phyloP scores from a whole-genome alignment of 805 yeast genomes.

The Ogataea parapolymorpha region DNA sequence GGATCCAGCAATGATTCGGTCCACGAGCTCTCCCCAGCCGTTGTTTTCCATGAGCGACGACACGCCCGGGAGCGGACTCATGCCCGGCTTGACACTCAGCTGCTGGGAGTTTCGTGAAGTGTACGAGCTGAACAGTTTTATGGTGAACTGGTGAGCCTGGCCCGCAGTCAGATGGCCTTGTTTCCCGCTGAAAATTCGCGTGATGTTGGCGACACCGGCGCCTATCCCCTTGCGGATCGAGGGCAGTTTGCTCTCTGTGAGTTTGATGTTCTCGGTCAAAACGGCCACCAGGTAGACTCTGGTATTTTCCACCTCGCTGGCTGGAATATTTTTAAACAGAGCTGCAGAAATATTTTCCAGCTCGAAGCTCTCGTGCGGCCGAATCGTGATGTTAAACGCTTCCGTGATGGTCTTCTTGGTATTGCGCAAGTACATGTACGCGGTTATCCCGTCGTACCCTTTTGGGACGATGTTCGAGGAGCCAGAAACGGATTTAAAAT shows the following conservation, averaged over 20 bases:
- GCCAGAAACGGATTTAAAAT: slow-evolving; percentile 65
- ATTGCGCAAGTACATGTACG: slow-evolving; percentile 68
- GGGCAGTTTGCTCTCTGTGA: slow-evolving; percentile 30
- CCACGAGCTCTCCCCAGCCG: slow-evolving; percentile 89
- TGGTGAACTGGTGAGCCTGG: slow-evolving; percentile 64
- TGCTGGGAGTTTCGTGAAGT: slow-evolving; percentile 39
- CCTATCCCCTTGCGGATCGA: slow-evolving; percentile 74
- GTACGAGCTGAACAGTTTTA: slow-evolving; percentile 70
- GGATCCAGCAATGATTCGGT: slow-evolving; percentile 73
- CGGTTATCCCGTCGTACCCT: slow-evolving; percentile 68
- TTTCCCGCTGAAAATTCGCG: slow-evolving; percentile 67
- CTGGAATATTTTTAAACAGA: slow-evolving; percentile 71
- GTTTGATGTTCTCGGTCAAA: slow-evolving; percentile 63
- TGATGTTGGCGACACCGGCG: slow-evolving; percentile 83
- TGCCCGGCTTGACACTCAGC: slow-evolving; percentile 26
- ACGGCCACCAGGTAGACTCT: slow-evolving; percentile 75
- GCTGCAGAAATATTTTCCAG: slow-evolving; percentile 76
- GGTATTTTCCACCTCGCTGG: slow-evolving; percentile 53
- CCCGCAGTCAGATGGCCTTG: slow-evolving; percentile 59
- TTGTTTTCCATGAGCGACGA: slow-evolving; percentile 42
- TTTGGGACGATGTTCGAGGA: slow-evolving; percentile 59
- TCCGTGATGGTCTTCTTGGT: slow-evolving; percentile 66
- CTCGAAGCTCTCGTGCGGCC: slow-evolving; percentile 52
- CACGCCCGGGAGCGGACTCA: slow-evolving; percentile 36
- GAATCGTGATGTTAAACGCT: slow-evolving; percentile 68